These are phyloP conservation scores for Simplicillium sp. DNA, from an alignment of 2,329 filamentous ascomycete genomes.

Conservation along the genomic window DNA sequence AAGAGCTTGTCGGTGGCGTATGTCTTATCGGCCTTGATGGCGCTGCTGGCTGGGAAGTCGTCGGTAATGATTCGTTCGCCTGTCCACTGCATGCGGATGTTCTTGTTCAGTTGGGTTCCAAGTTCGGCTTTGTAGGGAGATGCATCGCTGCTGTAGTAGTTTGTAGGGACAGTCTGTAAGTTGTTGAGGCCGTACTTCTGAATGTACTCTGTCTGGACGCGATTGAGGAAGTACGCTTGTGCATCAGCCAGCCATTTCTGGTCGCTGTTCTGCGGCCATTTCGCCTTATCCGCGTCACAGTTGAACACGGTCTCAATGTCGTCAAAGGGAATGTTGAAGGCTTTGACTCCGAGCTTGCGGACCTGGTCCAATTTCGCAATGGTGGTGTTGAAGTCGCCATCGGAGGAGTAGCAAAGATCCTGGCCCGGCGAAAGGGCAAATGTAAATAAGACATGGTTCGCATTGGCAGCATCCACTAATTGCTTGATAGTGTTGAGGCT, in stretches of 20 bases:
- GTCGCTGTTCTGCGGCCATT: slow-evolving; percentile 5
- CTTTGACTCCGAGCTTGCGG: slow-evolving; percentile 6
- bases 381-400: slow-evolving; percentile 8
- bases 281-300: slow-evolving; percentile 6
- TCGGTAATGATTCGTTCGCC: slow-evolving; percentile 8
- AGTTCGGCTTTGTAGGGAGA: slow-evolving; percentile 8
- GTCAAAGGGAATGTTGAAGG: slow-evolving; percentile 9
- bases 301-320: slow-evolving; percentile 7
- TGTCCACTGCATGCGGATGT: slow-evolving; percentile 9
- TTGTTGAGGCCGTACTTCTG: slow-evolving; percentile 5
- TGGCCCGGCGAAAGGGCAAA: slow-evolving; percentile 8
- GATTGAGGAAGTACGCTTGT: slow-evolving; percentile 8
- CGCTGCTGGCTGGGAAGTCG: slow-evolving; percentile 6
- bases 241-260: slow-evolving; percentile 5
- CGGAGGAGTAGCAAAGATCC: slow-evolving; percentile 9
- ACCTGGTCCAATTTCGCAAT: slow-evolving; percentile 9
- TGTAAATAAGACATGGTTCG: slow-evolving; percentile 10
- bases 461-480: slow-evolving; percentile 8
- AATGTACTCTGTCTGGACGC: slow-evolving; percentile 8
- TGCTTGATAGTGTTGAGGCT: slow-evolving; percentile 8
- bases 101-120: slow-evolving; percentile 5
- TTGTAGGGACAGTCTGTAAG: slow-evolving; percentile 8
- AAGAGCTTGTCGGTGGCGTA: slow-evolving; percentile 9
- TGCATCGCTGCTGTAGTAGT: slow-evolving; percentile 6
- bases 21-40: slow-evolving; percentile 2